Evolutionary conservation across 176 grass and related monocot species (phyloP), one percentile per base, ranked within the genome.

Genomic region (Musa beccarii): DNA sequence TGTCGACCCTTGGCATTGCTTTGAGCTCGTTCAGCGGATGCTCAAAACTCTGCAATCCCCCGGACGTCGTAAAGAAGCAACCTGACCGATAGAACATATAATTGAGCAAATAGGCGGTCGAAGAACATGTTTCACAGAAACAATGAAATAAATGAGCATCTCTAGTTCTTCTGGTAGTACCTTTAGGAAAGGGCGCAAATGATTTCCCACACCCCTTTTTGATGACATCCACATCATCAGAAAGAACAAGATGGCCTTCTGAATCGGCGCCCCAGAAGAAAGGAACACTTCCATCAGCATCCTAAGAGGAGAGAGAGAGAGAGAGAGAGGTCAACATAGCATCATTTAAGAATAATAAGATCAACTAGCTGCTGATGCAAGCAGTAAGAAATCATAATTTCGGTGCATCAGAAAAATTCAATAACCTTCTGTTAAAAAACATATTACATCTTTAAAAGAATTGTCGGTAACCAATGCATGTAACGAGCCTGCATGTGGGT

Each of bases 171-270:
- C 49, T 15, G 4, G 8, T 28, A 3, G 11, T 82, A 85, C 84
- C 86, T 81, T 87, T 83, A 3, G 53, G 64, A 21, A 86, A 85
- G 77, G 73, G 23, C n/a, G 80, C 77, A 68, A 79, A 83, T 17
- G 61, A 81, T 82, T 79, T 89, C 61, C 83, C 79, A 83, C 70
- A 82, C 15, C 85, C 66, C 50, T 61, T 73, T 64, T 92, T 84
- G 59, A 79, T 49, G 80, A 82, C 75, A 8, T 77, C 76, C 53
- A 67, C 34, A 53, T 78, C 52, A 34, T 78, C 72, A 83, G 71
- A 73, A 16, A 88, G 14, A 11, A 87, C 54, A 66, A 84, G 74
- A 73, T 63, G 51, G 13, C 29, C 73, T 81, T 82, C 77, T 17
- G 80, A 64, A 75, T 85, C 83, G 8, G 81, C 52, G 69, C 75